Percentiles rank a stretch among this genome's conserved stretches.
Conservation (phyloP, 768 basidiomycete genomes). For the Fistulinella prunicolor region DNA sequence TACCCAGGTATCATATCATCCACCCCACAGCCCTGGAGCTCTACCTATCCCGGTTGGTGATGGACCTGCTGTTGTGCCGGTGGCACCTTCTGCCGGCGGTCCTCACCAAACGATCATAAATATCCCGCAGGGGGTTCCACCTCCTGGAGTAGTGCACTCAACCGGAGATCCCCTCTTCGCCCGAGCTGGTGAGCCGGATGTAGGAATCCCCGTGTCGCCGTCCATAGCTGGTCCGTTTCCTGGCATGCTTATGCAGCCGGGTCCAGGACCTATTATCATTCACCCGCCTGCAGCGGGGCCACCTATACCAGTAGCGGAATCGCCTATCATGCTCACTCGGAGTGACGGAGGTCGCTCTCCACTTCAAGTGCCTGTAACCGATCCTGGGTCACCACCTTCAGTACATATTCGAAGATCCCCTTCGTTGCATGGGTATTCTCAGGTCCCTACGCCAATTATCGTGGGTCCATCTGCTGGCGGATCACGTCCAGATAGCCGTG, state of each 20-base stretch:
- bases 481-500: slow-evolving; percentile 14
- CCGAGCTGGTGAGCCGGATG: slow-evolving; percentile 1
- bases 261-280: slow-evolving; percentile 15
- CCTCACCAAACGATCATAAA: slow-evolving; percentile 16
- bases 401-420: slow-evolving; percentile 21
- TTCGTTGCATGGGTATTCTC: slow-evolving; percentile 22
- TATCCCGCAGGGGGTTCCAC: slow-evolving; percentile 15
- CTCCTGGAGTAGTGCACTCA: slow-evolving; percentile 18
- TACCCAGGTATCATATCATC: slow-evolving; percentile 22
- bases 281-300: too few relatives aligned
- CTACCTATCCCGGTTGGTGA: slow-evolving; percentile 11
- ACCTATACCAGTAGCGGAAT: slow-evolving; percentile 7
- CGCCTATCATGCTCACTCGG: slow-evolving; percentile 16
- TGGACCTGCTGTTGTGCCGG: slow-evolving; percentile 17
- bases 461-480: slow-evolving; percentile 6
- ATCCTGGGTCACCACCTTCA: slow-evolving; percentile 15
- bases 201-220: slow-evolving; percentile 8
- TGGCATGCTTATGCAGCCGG: not conserved
- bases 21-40: slow-evolving; percentile 13
- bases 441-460: slow-evolving; percentile 5
- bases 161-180: slow-evolving; percentile 2
- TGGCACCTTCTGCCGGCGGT: slow-evolving; percentile 9
- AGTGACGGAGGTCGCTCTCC: slow-evolving; percentile 22
- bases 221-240: slow-evolving; percentile 3
- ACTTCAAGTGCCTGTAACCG: slow-evolving; percentile 16